Percentiles rank a stretch among this genome's conserved stretches.
Evolutionary conservation across 2,329 filamentous ascomycete species (phyloP).

Genomic region (Ceratocystis ficicola): DNA sequence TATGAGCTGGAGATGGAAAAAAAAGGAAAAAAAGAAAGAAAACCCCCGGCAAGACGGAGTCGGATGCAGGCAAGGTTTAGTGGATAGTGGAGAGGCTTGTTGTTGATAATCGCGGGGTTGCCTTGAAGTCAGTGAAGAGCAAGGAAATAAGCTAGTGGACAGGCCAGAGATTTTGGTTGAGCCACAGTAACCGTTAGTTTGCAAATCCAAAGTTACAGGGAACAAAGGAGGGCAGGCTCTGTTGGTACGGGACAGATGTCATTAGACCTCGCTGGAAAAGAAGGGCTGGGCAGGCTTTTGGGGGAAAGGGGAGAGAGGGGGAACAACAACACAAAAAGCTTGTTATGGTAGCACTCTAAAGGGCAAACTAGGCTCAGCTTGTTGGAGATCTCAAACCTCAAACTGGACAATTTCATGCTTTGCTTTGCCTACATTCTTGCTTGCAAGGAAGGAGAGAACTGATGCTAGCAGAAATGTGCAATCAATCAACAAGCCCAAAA

Average conservation of each 20-base stretch:
- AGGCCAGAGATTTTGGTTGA: background rate
- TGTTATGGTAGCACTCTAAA: background rate
- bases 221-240: background rate
- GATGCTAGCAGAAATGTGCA: background rate
- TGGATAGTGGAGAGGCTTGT: background rate
- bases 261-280: constrained; percentile 1
- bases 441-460: background rate
- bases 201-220: constrained; percentile 1
- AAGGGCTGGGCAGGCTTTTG: background rate
- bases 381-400: background rate
- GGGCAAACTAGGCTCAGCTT: background rate
- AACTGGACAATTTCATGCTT: background rate
- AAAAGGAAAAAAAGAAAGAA: background rate
- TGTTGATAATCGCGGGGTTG: constrained; percentile 18
- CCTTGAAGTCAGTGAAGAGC: background rate
- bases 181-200: constrained; percentile 3
- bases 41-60: constrained; percentile 2
- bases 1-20: background rate
- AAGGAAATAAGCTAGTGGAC: constrained; percentile 8
- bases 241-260: constrained; percentile 15
- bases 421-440: no score
- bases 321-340: background rate
- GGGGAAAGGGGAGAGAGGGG: background rate
- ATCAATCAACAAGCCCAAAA: background rate
- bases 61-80: constrained; percentile 7